A percentile compares a stretch with the other conserved stretches of the same genome.
Evolutionary conservation across 192 early-diverging fungal genomes (phyloP).

Genomic region (Diversispora eburnea): DNA sequence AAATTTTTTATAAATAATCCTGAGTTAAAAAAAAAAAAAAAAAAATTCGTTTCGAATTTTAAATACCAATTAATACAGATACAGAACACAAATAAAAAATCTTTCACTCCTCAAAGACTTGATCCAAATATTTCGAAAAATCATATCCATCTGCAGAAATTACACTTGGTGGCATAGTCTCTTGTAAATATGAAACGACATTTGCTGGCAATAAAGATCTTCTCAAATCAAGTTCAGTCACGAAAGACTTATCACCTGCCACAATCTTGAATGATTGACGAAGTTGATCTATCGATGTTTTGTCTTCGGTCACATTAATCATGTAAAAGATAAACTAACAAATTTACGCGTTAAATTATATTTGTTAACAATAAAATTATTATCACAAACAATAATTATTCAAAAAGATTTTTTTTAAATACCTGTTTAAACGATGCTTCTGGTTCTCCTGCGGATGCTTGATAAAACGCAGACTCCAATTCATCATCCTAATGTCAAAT

Average conservation of each 20-base stretch:
- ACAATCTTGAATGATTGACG: constrained; percentile 81
- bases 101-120: constrained; percentile 47
- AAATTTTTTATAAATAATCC: no score
- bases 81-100: no score
- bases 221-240: constrained; percentile 81
- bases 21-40: no score
- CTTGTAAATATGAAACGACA: constrained; percentile 74
- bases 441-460: constrained; percentile 56
- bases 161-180: constrained; percentile 63
- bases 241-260: constrained; percentile 79
- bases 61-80: no score
- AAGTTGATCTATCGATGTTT: constrained; percentile 83
- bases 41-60: no score
- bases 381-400: not conserved
- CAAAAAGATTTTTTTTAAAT: not conserved
- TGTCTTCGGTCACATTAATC: constrained; percentile 84
- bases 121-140: constrained; percentile 67
- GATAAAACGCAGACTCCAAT: constrained; percentile 63
- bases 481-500: constrained; percentile 58
- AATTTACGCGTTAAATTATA: not conserved
- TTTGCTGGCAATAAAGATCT: constrained; percentile 69
- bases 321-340: constrained; percentile 78
- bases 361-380: not conserved
- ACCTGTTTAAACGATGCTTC: constrained; percentile 82
- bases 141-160: constrained; percentile 66